phyloP scores from a whole-genome alignment of 768 basidiomycete species.

The Amanita brunnescens region DNA sequence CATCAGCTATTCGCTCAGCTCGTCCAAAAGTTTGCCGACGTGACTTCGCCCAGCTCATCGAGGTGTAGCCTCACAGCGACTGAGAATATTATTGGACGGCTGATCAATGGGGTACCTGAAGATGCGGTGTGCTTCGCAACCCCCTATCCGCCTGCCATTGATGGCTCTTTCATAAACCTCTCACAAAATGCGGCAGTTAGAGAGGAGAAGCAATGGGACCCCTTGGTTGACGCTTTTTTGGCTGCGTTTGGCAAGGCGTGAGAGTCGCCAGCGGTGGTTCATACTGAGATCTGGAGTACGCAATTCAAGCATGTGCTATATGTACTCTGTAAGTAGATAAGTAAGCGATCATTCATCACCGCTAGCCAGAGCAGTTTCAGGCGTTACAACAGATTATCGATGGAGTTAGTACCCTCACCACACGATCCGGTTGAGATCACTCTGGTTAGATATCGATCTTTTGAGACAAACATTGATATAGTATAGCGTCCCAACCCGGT shows the following conservation, averaged over 20 bases:
- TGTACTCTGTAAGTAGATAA: no score
- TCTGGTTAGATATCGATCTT: no score
- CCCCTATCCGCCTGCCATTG: slow-evolving; percentile 17
- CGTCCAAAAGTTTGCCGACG: slow-evolving; percentile 26
- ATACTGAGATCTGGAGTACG: no score
- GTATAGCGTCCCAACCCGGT: no score
- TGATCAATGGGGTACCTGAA: slow-evolving; percentile 28
- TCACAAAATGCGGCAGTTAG: not conserved
- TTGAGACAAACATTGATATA: no score
- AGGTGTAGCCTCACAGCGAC: slow-evolving; percentile 35
- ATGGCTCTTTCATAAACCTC: slow-evolving; percentile 5
- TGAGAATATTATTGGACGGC: slow-evolving; percentile 35
- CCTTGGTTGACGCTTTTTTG: not conserved
- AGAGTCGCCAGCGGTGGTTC: no score
- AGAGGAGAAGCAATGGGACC: not conserved
- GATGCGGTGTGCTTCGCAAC: slow-evolving; percentile 21
- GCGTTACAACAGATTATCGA: no score
- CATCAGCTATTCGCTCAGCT: slow-evolving; percentile 29
- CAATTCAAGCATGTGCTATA: no score
- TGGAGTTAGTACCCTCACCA: no score
- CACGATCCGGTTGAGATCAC: no score
- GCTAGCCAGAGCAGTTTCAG: no score
- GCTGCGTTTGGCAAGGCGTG: slow-evolving; percentile 4
- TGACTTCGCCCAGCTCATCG: slow-evolving; percentile 21
- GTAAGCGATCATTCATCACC: no score